Conservation (phyloP, 2,329 filamentous ascomycete species). For the Calonectria fujianensis region DNA sequence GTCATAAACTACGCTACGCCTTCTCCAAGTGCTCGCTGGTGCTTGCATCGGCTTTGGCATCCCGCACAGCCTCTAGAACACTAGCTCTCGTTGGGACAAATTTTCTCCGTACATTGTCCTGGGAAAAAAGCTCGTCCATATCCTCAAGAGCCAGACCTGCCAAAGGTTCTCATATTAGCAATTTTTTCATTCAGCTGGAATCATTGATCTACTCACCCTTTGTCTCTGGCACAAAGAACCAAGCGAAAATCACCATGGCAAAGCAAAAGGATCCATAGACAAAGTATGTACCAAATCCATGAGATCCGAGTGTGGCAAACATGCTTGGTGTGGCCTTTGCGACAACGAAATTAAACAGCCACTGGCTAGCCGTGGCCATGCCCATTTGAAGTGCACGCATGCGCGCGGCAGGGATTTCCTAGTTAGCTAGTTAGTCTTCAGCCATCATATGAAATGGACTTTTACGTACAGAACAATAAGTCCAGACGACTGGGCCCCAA, state of each 20-base stretch:
- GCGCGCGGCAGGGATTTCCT: conserved; percentile 39
- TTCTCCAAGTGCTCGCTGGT: conserved; percentile 29
- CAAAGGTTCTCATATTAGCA: neutral
- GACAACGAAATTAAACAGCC: conserved; percentile 44
- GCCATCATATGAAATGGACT: neutral
- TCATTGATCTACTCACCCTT: conserved; percentile 18
- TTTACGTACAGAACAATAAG: conserved; percentile 29
- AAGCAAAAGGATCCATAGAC: conserved; percentile 41
- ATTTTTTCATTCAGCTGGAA: neutral
- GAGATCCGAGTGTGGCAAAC: conserved; percentile 35
- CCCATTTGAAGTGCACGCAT: conserved; percentile 43
- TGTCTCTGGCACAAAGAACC: conserved; percentile 35
- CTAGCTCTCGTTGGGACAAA: conserved; percentile 24
- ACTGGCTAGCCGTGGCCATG: conserved; percentile 41
- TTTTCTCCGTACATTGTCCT: conserved; percentile 26
- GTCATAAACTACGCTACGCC: neutral
- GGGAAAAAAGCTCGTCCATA: conserved; percentile 36
- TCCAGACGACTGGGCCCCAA: conserved; percentile 39
- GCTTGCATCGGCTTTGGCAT: conserved; percentile 17
- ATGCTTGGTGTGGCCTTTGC: conserved; percentile 38
- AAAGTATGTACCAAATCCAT: conserved; percentile 43
- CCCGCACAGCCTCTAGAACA: neutral
- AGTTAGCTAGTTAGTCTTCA: neutral
- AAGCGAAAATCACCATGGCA: conserved; percentile 35
- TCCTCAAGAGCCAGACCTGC: conserved; percentile 27